Base-by-base conservation (phyloP, 108 stramenopile species). In the Cyclotella sp. region DNA sequence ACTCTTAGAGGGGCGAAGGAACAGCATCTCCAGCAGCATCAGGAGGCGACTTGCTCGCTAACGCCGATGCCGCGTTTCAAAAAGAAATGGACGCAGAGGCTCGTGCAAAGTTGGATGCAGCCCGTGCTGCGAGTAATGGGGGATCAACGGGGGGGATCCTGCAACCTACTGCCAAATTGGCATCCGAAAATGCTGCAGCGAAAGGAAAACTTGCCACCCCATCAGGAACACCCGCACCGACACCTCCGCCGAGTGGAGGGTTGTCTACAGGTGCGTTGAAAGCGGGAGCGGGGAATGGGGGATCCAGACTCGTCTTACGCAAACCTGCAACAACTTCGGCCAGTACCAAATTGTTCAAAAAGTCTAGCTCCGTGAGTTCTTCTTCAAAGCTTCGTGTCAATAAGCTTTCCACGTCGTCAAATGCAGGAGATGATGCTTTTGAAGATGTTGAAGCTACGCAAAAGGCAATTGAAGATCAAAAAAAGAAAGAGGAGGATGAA, bases 351-450 rank as follows among this genome's bases (percentile, higher is more conserved):
- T 39, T 92, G 27, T 55, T 93, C 27, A 93, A 91, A 73, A 93
- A 91, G 85, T 43, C 70, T 81, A 53, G 61, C 73, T 46, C 73
- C 52, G 13, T 77, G 49, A 30, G 70, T 59, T 22, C 63, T 42
- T 34, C 77, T 12, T 84, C 73, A 24, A 93, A 88, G 46, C 78
- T 93, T n/a, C 68, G 92, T 59, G 86, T 92, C 47, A 93, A 87
- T 75, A 94, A 92, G 69, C 68, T 94, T 43, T 59, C 82, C 11
- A 55, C 79, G 1, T 44, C 63, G 46, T 40, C 63, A 11, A 42
- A 62, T 30, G 27, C 49, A 28, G 53, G 72, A 12, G 67, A 59
- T 44, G 90, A 84, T 53, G 77, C 54, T 13, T 91, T 93, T 73
- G 92, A 91, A 64, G 85, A 87, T 68, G 79, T 86, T 18, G 92